Conservation (phyloP, 148 eudicot genomes). For the Fagopyrum esculentum region DNA sequence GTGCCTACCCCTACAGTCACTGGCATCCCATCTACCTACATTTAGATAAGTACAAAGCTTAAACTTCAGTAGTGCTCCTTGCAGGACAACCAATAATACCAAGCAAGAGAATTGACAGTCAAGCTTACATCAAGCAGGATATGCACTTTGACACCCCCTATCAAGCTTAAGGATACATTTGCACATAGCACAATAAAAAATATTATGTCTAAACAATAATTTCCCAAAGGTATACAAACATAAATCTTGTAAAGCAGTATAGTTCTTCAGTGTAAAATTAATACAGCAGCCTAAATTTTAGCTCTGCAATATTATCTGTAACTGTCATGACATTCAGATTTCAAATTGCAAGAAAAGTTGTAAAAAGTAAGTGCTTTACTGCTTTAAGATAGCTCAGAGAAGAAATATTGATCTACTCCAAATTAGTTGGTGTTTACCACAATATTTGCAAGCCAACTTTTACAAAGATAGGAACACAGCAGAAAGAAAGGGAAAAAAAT, state of each 20-base stretch:
- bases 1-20: slow-evolving; percentile 65
- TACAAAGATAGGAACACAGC: neutral
- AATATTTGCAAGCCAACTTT: neutral
- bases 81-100: neutral
- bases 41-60: neutral
- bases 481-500: neutral
- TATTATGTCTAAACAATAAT: neutral
- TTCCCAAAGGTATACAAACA: no score
- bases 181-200: neutral
- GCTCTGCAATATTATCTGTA: neutral
- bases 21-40: slow-evolving; percentile 64
- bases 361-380: neutral
- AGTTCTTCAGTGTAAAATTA: neutral
- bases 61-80: neutral
- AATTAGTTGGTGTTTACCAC: neutral
- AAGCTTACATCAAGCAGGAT: neutral
- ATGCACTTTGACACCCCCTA: neutral
- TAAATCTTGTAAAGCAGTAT: neutral
- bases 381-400: neutral
- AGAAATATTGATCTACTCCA: neutral
- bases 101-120: neutral
- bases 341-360: neutral
- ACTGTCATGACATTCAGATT: neutral
- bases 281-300: neutral
- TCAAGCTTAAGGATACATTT: neutral